phyloP scores from a whole-genome alignment of 176 grass and related monocot genomes.

The Zoysia japonica region DNA sequence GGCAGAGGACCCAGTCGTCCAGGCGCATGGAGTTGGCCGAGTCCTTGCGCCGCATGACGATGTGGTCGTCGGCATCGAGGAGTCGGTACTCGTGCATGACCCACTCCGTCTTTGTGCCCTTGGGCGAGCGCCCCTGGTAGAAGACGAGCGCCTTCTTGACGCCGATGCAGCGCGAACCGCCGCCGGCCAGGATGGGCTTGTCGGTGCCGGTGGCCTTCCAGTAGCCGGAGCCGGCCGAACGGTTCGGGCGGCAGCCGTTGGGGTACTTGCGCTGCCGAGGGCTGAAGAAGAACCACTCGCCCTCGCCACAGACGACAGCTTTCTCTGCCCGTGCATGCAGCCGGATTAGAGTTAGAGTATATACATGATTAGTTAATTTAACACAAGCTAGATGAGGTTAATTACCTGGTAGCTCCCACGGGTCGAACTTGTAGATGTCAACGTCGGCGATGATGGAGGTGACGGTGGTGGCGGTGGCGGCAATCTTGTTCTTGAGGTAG shows the following conservation, averaged over 20 bases:
- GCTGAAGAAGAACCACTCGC: slow-evolving; percentile 63
- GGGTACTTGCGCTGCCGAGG: slow-evolving; percentile 55
- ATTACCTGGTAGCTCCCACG: slow-evolving; percentile 50
- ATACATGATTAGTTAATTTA: too few relatives aligned
- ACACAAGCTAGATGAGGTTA: too few relatives aligned
- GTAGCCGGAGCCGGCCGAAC: slow-evolving; percentile 65
- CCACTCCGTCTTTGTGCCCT: slow-evolving; percentile 61
- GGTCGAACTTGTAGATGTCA: slow-evolving; percentile 60
- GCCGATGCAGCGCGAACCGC: slow-evolving; percentile 42
- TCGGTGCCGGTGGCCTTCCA: slow-evolving; percentile 99
- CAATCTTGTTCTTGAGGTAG: slow-evolving; percentile 48
- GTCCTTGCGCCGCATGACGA: too few relatives aligned
- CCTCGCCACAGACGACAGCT: slow-evolving; percentile 34
- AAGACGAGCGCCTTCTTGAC: slow-evolving; percentile 63
- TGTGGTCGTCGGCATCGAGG: background rate
- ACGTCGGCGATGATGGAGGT: slow-evolving; percentile 61
- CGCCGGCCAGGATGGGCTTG: slow-evolving; percentile 62
- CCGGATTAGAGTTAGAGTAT: too few relatives aligned
- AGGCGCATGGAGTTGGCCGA: slow-evolving; percentile 36
- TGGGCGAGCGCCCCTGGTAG: slow-evolving; percentile 48
- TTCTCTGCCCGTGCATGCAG: slow-evolving; percentile 27
- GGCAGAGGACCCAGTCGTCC: slow-evolving; percentile 63
- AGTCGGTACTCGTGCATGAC: slow-evolving; percentile 82
- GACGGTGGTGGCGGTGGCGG: slow-evolving; percentile 5
- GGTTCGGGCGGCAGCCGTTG: slow-evolving; percentile 47